phyloP scores from a whole-genome alignment of 768 basidiomycete genomes.

The Roridomyces roridus region DNA sequence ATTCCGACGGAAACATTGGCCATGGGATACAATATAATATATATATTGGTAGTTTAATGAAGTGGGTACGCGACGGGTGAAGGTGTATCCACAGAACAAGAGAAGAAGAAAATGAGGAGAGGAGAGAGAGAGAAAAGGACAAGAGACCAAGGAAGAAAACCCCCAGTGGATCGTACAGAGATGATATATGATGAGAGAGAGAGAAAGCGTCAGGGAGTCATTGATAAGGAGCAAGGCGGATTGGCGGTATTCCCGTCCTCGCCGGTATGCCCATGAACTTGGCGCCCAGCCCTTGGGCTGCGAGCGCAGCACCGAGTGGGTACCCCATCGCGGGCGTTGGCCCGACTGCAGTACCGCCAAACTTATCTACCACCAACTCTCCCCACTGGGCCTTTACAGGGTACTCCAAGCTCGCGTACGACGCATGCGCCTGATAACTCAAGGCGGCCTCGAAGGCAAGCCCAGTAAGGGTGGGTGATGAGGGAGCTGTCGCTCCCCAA shows the following conservation, averaged over 20 bases:
- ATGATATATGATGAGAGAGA: too few relatives aligned
- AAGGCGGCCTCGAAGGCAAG: constrained; percentile 20
- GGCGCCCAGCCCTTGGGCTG: background rate
- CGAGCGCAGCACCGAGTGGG: background rate
- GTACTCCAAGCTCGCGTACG: background rate
- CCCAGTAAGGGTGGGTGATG: constrained; percentile 19
- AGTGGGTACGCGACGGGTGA: too few relatives aligned
- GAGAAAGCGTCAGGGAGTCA: constrained; percentile 23
- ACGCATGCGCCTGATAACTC: background rate
- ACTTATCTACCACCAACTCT: background rate
- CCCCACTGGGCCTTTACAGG: background rate
- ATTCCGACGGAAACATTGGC: too few relatives aligned
- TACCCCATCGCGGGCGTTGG: background rate
- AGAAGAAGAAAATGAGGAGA: constrained; percentile 15
- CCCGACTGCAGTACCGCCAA: background rate
- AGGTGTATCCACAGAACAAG: constrained; percentile 15
- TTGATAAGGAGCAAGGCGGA: background rate
- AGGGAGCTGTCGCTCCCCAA: background rate
- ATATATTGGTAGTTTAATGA: too few relatives aligned
- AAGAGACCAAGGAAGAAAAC: constrained; percentile 20
- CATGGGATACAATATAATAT: too few relatives aligned
- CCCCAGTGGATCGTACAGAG: background rate
- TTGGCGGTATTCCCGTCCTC: background rate
- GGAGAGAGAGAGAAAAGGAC: constrained; percentile 12
- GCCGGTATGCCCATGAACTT: background rate